These are phyloP conservation scores for Diaporthe aspalathi DNA, from an alignment of 2,329 filamentous ascomycete genomes.

Conservation along the genomic window DNA sequence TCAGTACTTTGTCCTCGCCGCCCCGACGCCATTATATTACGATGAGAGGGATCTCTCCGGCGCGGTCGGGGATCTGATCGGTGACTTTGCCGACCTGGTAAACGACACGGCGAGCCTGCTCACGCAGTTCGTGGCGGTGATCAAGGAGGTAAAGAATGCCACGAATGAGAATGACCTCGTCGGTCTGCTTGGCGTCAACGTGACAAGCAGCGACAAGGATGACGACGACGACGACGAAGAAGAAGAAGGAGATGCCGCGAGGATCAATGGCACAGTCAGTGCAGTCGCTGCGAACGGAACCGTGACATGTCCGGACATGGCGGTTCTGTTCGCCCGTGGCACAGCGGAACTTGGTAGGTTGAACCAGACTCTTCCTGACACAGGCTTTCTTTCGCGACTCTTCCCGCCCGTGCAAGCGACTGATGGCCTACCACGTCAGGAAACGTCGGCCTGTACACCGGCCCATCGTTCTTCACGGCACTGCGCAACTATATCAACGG, in stretches of 20 bases:
- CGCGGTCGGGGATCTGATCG: conserved; percentile 13
- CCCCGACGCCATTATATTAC: background rate
- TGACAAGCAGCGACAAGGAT: background rate
- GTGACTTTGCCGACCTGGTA: conserved; percentile 20
- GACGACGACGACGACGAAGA: conserved; percentile 1
- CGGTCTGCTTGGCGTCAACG: conserved; percentile 29
- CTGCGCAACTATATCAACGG: conserved; percentile 40
- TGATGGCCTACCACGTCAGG: conserved; percentile 37
- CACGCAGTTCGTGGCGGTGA: conserved; percentile 20
- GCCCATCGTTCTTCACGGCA: conserved; percentile 44
- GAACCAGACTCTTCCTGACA: background rate
- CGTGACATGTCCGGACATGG: conserved; percentile 35
- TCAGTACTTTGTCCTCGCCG: background rate
- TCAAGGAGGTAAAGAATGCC: conserved; percentile 30
- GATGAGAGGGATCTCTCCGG: conserved; percentile 25
- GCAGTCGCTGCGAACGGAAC: conserved; percentile 27
- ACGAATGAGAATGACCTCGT: conserved; percentile 36
- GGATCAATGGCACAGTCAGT: conserved; percentile 9
- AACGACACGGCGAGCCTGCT: conserved; percentile 29
- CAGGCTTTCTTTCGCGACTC: background rate
- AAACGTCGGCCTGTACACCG: conserved; percentile 44
- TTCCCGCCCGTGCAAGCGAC: background rate
- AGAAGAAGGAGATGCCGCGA: too few species aligned
- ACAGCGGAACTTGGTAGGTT: conserved; percentile 34
- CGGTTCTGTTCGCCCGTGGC: conserved; percentile 34